These are phyloP conservation scores for Macrolepiota fuliginosa DNA, from an alignment of 768 basidiomycete species.

Conservation along the genomic window DNA sequence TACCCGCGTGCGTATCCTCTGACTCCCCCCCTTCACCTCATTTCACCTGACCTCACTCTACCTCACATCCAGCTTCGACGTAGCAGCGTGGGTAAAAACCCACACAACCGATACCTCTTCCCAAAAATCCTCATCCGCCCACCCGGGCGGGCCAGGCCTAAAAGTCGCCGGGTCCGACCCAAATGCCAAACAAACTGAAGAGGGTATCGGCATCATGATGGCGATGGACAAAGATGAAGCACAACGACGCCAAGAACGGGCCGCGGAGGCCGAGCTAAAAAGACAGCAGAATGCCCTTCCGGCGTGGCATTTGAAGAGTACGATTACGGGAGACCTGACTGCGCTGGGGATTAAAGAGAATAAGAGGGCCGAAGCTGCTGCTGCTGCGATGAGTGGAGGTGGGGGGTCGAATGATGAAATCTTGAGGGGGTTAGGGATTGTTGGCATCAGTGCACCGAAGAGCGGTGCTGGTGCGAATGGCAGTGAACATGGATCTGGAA, in stretches of 20 bases:
- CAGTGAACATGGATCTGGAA: constrained; percentile 19
- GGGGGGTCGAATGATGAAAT: constrained; percentile 64
- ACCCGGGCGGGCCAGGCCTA: constrained; percentile 40
- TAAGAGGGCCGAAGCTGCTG: constrained; percentile 44
- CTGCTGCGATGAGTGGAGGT: constrained; percentile 11
- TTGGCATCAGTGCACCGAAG: constrained; percentile 32
- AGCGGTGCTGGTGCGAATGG: background rate
- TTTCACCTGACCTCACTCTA: background rate
- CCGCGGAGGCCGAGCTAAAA: constrained; percentile 81
- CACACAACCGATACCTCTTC: constrained; percentile 65
- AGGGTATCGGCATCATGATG: constrained; percentile 84
- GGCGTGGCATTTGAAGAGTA: constrained; percentile 94
- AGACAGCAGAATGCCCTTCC: constrained; percentile 90
- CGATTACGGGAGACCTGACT: constrained; percentile 90
- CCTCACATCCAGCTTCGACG: constrained; percentile 62
- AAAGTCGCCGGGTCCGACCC: constrained; percentile 74
- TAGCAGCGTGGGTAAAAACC: constrained; percentile 76
- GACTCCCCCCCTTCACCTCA: background rate
- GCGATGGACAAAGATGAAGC: constrained; percentile 88
- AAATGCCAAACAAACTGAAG: constrained; percentile 53
- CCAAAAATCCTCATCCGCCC: constrained; percentile 48
- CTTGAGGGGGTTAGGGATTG: constrained; percentile 62
- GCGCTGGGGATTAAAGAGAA: constrained; percentile 78
- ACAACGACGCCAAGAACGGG: constrained; percentile 67
- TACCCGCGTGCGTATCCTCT: constrained; percentile 65